These are phyloP conservation scores for Chrysosphaeria jannelii DNA, from an alignment of 2,329 filamentous ascomycete species.

Conservation along the genomic window DNA sequence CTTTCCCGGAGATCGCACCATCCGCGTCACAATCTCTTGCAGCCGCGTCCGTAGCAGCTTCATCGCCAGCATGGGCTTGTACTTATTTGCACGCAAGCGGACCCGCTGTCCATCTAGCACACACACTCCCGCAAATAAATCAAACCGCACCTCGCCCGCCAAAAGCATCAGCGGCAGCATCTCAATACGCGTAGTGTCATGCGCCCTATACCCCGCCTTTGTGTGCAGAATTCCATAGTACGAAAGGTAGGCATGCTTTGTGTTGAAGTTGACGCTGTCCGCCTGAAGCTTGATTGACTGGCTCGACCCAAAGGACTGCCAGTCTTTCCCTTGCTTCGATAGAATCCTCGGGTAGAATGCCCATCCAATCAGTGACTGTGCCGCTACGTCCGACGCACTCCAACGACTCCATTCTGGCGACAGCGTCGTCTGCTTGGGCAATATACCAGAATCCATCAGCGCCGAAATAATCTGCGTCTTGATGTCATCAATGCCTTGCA, in stretches of 20 bases:
- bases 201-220: constrained; percentile 66
- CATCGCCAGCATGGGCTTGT: constrained; percentile 73
- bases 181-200: constrained; percentile 57
- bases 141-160: constrained; percentile 69
- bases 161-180: constrained; percentile 60
- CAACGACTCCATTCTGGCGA: constrained; percentile 39
- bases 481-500: constrained; percentile 79
- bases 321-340: constrained; percentile 49
- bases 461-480: constrained; percentile 74
- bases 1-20: constrained; percentile 38
- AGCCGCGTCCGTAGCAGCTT: constrained; percentile 48
- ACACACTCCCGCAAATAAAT: constrained; percentile 68
- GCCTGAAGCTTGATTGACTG: constrained; percentile 69
- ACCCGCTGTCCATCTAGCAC: constrained; percentile 67
- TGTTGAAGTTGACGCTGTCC: constrained; percentile 58
- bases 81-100: constrained; percentile 56
- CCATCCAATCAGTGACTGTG: constrained; percentile 64
- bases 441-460: constrained; percentile 58
- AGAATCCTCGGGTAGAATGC: constrained; percentile 90
- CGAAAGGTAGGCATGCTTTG: constrained; percentile 50
- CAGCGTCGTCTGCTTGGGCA: constrained; percentile 33
- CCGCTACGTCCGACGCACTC: constrained; percentile 44
- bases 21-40: constrained; percentile 40
- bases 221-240: constrained; percentile 97
- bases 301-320: constrained; percentile 80